Evolutionary conservation across 2,329 filamentous ascomycete genomes (phyloP).

Genomic region (Tolypocladium pustulatum): DNA sequence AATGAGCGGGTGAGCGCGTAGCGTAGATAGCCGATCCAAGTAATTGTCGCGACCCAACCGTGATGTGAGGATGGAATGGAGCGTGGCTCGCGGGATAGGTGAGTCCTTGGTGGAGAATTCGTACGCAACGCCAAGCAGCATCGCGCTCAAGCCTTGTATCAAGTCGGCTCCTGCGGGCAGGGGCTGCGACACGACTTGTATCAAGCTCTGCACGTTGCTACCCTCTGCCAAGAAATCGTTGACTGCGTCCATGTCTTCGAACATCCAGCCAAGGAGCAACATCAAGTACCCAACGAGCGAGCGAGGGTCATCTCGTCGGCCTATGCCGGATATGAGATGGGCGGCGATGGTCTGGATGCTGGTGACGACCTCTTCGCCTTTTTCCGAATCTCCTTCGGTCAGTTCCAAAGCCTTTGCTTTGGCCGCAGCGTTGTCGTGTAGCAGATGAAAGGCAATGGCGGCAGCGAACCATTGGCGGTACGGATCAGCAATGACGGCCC

Average conservation of each 20-base stretch:
- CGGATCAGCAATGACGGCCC: conserved; percentile 59
- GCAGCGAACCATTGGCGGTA: conserved; percentile 87
- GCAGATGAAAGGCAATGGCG: conserved; percentile 73
- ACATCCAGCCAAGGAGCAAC: conserved; percentile 81
- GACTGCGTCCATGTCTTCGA: conserved; percentile 82
- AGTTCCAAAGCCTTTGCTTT: conserved; percentile 74
- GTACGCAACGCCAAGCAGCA: conserved; percentile 80
- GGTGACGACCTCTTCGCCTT: conserved; percentile 89
- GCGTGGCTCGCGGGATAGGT: conserved; percentile 67
- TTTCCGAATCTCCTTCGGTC: conserved; percentile 78
- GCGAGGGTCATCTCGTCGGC: conserved; percentile 66
- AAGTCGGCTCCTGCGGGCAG: conserved; percentile 48
- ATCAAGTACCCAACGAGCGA: conserved; percentile 80
- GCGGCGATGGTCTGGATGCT: conserved; percentile 81
- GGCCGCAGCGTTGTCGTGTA: conserved; percentile 69
- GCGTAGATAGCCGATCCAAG: conserved; percentile 65
- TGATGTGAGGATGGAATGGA: conserved; percentile 68
- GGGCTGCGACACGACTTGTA: conserved; percentile 60
- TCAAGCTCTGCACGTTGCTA: conserved; percentile 79
- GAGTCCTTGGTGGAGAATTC: conserved; percentile 98
- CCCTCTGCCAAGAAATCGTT: conserved; percentile 90
- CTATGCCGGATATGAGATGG: conserved; percentile 72
- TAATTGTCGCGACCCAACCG: conserved; percentile 80
- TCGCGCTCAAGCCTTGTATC: conserved; percentile 72
- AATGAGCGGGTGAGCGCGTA: conserved; percentile 68